A percentile compares a stretch with the other conserved stretches of the same genome.
Evolutionary conservation across 768 basidiomycete genomes (phyloP).

Genomic region (Boletus fagicola): DNA sequence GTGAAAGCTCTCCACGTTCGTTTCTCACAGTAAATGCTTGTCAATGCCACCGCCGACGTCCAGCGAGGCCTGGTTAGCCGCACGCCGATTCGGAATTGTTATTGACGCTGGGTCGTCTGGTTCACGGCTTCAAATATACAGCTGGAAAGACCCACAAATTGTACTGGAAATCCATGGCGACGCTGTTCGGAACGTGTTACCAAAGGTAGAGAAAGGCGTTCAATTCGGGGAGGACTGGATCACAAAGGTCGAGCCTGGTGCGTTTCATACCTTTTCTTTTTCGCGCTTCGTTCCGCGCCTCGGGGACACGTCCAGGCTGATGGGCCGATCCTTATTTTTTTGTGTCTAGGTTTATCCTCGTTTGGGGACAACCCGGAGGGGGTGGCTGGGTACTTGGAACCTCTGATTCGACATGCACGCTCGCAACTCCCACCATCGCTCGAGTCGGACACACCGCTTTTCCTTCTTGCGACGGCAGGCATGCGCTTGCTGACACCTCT

Average conservation of each 20-base stretch:
- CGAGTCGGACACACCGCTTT: constrained; percentile 82
- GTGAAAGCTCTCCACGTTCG: constrained; percentile 21
- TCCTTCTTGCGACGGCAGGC: constrained; percentile 94
- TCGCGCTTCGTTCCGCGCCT: not conserved
- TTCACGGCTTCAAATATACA: constrained; percentile 93
- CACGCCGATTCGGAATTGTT: constrained; percentile 87
- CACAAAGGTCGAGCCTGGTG: constrained; percentile 90
- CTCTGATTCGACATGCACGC: constrained; percentile 80
- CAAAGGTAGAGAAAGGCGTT: constrained; percentile 91
- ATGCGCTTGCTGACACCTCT: constrained; percentile 82
- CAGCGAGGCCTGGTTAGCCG: constrained; percentile 71
- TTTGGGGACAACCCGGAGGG: constrained; percentile 66
- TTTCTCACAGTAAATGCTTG: constrained; percentile 28
- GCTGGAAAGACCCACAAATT: constrained; percentile 82
- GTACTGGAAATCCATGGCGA: constrained; percentile 52
- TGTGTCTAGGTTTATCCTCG: constrained; percentile 74
- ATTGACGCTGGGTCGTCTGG: constrained; percentile 99
- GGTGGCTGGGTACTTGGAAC: constrained; percentile 74
- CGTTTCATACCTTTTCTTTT: constrained; percentile 27
- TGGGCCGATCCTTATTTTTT: not conserved
- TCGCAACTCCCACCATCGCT: constrained; percentile 84
- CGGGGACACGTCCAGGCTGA: not conserved
- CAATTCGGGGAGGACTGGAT: constrained; percentile 81
- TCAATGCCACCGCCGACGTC: constrained; percentile 75
- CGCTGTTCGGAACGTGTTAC: constrained; percentile 55